phyloP scores from a whole-genome alignment of 2,329 filamentous ascomycete genomes.

The Pseudogymnoascus sp. region DNA sequence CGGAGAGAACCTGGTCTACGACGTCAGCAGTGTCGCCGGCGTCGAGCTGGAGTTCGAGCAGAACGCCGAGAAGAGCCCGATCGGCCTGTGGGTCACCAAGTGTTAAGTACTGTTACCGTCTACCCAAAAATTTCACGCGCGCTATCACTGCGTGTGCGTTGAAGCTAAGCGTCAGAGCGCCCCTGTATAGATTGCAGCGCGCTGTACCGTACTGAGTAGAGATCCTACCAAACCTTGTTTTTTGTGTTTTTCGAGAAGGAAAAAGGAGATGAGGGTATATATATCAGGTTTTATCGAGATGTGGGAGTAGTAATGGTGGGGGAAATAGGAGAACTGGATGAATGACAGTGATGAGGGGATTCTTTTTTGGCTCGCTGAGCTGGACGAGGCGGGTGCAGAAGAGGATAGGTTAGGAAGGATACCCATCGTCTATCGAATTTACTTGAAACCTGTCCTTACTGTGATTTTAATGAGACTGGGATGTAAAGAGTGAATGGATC shows the following conservation, averaged over 20 bases:
- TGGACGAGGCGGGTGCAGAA: background rate
- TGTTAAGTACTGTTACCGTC: background rate
- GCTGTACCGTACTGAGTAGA: background rate
- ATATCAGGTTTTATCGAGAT: background rate
- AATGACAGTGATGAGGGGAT: background rate
- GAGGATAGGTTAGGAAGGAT: background rate
- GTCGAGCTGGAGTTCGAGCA: slow-evolving; percentile 24
- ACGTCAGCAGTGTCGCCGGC: slow-evolving; percentile 17
- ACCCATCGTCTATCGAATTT: background rate
- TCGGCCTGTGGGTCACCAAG: slow-evolving; percentile 19
- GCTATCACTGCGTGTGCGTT: background rate
- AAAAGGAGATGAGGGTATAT: background rate
- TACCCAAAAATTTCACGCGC: background rate
- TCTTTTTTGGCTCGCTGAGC: background rate
- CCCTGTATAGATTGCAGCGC: slow-evolving; percentile 5
- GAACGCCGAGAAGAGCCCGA: slow-evolving; percentile 16
- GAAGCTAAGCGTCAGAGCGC: background rate
- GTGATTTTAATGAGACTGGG: background rate
- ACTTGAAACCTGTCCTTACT: background rate
- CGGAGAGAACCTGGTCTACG: slow-evolving; percentile 16
- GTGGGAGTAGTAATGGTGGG: background rate
- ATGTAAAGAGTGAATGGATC: background rate
- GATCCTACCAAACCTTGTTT: background rate
- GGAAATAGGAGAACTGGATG: background rate
- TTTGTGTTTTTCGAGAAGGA: background rate